These are phyloP conservation scores for Simplicillium aogashimaense DNA, from an alignment of 2,329 filamentous ascomycete species.

Conservation along the genomic window DNA sequence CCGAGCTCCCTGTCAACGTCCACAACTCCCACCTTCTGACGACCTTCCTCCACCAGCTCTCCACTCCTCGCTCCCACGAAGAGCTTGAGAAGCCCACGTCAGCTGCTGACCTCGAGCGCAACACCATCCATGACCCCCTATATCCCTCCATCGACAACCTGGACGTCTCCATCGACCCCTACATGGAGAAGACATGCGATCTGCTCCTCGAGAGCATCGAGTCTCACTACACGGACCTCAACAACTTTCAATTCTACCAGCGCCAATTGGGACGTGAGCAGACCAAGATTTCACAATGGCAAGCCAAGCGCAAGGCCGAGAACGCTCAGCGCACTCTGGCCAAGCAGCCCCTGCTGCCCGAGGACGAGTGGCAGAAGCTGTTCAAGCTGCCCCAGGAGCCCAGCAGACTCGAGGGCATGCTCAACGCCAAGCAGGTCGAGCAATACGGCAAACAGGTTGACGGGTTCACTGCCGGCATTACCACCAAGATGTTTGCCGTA, in stretches of 20 bases:
- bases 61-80: constrained; percentile 48
- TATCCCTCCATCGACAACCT: constrained; percentile 84
- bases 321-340: constrained; percentile 75
- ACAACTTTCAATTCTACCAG: constrained; percentile 98
- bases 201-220: constrained; percentile 94
- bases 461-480: constrained; percentile 85
- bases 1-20: constrained; percentile 79
- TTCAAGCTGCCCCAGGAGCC: constrained; percentile 98
- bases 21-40: constrained; percentile 98
- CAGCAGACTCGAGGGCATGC: constrained; percentile 82
- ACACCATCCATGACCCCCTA: constrained; percentile 54
- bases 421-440: constrained; percentile 93
- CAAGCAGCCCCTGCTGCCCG: constrained; percentile 81
- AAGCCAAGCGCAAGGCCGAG: constrained; percentile 92
- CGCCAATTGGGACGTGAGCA: constrained; percentile 89
- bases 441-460: constrained; percentile 97
- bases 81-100: constrained; percentile 70
- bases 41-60: constrained; percentile 87
- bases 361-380: constrained; percentile 96
- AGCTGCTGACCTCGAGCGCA: constrained; percentile 64
- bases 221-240: constrained; percentile 94
- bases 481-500: constrained; percentile 96
- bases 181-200: constrained; percentile 97
- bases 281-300: constrained; percentile 93
- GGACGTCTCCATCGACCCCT: constrained; percentile 90